A percentile compares a stretch with the other conserved stretches of the same genome.
Conservation (phyloP, 2,329 filamentous ascomycete species). For the Sporothrix dimorphospora region DNA sequence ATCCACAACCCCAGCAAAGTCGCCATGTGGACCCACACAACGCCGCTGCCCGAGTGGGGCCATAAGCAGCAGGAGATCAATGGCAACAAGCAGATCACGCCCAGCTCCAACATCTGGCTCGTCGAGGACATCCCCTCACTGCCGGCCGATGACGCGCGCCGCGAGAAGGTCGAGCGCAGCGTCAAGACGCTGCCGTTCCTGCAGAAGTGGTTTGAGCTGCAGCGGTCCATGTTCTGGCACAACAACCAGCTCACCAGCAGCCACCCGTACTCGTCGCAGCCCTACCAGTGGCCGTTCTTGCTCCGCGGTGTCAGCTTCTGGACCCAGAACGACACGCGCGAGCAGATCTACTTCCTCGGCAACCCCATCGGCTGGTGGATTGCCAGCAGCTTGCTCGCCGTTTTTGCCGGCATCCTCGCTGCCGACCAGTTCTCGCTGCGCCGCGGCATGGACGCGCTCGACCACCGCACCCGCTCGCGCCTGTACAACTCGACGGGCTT, state of each 20-base stretch:
- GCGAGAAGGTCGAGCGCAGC: constrained; percentile 74
- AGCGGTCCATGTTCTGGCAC: constrained; percentile 98
- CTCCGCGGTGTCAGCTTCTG: constrained; percentile 98
- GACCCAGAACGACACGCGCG: constrained; percentile 91
- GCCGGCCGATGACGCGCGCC: constrained; percentile 69
- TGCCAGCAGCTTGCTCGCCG: constrained; percentile 85
- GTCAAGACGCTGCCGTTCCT: constrained; percentile 87
- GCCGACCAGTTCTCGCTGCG: constrained; percentile 93
- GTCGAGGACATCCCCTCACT: constrained; percentile 89
- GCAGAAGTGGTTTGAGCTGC: constrained; percentile 92
- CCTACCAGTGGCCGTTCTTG: constrained; percentile 97
- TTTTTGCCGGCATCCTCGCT: constrained; percentile 87
- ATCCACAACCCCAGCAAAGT: constrained; percentile 94
- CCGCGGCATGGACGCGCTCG: constrained; percentile 89
- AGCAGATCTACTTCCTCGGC: constrained; percentile 98
- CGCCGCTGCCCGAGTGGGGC: constrained; percentile 93
- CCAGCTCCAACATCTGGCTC: constrained; percentile 92
- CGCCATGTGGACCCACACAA: constrained; percentile 98
- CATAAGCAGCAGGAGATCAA: constrained; percentile 99
- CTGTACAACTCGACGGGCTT: constrained; percentile 99
- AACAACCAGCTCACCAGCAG: constrained; percentile 97
- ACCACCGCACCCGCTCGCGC: constrained; percentile 88
- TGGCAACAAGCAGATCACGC: constrained; percentile 92
- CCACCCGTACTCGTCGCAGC: constrained; percentile 92
- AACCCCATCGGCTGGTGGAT: constrained; percentile 99